phyloP scores from a whole-genome alignment of 306 rosid genomes.

The Canavalia gladiata region DNA sequence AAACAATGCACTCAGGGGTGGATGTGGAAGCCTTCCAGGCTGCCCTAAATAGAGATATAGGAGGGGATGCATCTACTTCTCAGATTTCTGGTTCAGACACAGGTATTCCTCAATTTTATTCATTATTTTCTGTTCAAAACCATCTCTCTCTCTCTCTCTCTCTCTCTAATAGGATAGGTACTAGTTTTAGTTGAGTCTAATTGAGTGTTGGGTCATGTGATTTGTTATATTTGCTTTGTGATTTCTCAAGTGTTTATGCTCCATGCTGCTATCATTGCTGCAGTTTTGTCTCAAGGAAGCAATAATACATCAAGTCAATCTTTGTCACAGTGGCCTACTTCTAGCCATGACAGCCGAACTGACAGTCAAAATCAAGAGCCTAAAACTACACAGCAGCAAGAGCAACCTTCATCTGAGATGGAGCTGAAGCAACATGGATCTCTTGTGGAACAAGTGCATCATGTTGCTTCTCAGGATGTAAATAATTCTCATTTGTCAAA shows the following conservation, averaged over 20 bases:
- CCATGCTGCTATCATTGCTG: slow-evolving; percentile 31
- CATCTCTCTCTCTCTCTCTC: not conserved
- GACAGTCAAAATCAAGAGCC: slow-evolving; percentile 61
- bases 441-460: slow-evolving; percentile 57
- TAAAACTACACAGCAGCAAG: slow-evolving; percentile 57
- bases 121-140: not conserved
- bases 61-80: slow-evolving; percentile 66
- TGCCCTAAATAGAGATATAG: slow-evolving; percentile 81
- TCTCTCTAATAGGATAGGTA: not conserved
- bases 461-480: slow-evolving; percentile 57
- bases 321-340: slow-evolving; percentile 55
- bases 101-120: slow-evolving; percentile 47
- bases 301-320: slow-evolving; percentile 61
- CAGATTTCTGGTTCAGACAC: slow-evolving; percentile 63
- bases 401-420: slow-evolving; percentile 64
- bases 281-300: slow-evolving; percentile 63
- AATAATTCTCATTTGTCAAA: slow-evolving; percentile 54
- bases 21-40: slow-evolving; percentile 92
- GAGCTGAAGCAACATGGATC: slow-evolving; percentile 63
- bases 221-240: slow-evolving; percentile 25
- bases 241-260: slow-evolving; percentile 33
- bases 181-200: slow-evolving; percentile 6
- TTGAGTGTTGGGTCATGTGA: slow-evolving; percentile 7
- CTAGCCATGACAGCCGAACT: slow-evolving; percentile 50
- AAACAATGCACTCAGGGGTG: slow-evolving; percentile 86